Evolutionary conservation across 1,284 basidiomycete genomes (phyloP).

Genomic region (Dichomitus squalens): DNA sequence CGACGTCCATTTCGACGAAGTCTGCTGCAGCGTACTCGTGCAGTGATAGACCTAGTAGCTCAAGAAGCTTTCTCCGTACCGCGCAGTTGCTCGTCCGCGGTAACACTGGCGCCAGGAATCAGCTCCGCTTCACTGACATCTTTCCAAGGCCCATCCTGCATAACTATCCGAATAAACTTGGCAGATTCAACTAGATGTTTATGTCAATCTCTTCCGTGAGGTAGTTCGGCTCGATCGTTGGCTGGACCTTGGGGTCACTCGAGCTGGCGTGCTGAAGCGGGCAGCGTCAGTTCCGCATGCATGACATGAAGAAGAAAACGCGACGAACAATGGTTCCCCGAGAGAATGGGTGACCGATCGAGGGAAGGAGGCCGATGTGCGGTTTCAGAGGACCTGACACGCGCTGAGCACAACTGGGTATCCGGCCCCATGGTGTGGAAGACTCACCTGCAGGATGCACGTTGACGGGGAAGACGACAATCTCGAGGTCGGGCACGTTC

Average conservation of each 20-base stretch:
- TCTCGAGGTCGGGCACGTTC: constrained; percentile 10
- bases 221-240: constrained; percentile 44
- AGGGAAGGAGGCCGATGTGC: constrained; percentile 21
- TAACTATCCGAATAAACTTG: constrained; percentile 35
- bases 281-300: not conserved
- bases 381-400: constrained; percentile 15
- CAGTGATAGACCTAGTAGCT: not conserved
- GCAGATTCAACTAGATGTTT: constrained; percentile 40
- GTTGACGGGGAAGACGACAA: no score
- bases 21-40: not conserved
- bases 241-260: constrained; percentile 38
- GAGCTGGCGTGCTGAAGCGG: constrained; percentile 36
- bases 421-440: no score
- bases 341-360: constrained; percentile 30
- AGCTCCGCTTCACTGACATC: constrained; percentile 9
- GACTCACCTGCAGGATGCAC: constrained; percentile 13
- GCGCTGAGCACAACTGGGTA: not conserved
- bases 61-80: constrained; percentile 6
- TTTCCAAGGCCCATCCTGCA: constrained; percentile 8
- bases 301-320: not conserved
- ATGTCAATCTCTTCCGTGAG: constrained; percentile 40
- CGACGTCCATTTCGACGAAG: constrained; percentile 6
- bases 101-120: constrained; percentile 8
- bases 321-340: constrained; percentile 41
- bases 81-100: constrained; percentile 11